Evolutionary conservation across 2,329 filamentous ascomycete species (phyloP).

Genomic region (Escovopsis sp.): DNA sequence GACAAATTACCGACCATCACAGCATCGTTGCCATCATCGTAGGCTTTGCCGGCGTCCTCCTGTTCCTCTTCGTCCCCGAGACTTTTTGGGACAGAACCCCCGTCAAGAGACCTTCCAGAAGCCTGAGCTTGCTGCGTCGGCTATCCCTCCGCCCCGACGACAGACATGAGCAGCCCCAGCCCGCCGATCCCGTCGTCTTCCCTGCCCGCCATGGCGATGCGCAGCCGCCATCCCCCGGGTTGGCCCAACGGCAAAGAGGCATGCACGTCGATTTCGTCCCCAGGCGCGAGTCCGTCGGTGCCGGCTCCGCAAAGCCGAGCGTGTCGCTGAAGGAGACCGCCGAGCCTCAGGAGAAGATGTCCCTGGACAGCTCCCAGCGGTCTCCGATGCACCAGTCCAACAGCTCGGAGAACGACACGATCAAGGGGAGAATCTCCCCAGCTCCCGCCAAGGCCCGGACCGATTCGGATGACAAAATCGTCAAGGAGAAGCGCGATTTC

Average conservation of each 20-base stretch:
- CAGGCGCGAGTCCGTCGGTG: background rate
- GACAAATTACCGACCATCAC: background rate
- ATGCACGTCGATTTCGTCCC: conserved; percentile 19
- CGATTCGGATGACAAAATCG: too few species aligned
- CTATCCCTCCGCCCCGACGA: conserved; percentile 27
- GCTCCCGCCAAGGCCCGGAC: too few species aligned
- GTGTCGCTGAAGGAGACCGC: too few species aligned
- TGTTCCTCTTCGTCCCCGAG: conserved; percentile 88
- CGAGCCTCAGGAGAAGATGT: too few species aligned
- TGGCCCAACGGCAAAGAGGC: conserved; percentile 12
- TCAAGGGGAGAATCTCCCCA: too few species aligned
- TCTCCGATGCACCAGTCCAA: too few species aligned
- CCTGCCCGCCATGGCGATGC: background rate
- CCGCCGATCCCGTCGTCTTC: background rate
- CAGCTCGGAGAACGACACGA: too few species aligned
- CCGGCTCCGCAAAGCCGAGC: too few species aligned
- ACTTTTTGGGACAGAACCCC: conserved; percentile 91
- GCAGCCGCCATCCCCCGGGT: conserved; percentile 8
- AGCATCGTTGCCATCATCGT: conserved; percentile 76
- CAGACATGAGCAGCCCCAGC: conserved; percentile 4
- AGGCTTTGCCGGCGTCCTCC: conserved; percentile 50
- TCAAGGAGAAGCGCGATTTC: too few species aligned
- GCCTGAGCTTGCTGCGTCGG: conserved; percentile 32
- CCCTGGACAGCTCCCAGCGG: too few species aligned
- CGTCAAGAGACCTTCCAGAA: conserved; percentile 21